Percentiles rank a stretch among this genome's conserved stretches.
These are phyloP conservation scores for Vigna reflexopilosa DNA, from an alignment of 306 rosid genomes.

Conservation along the genomic window DNA sequence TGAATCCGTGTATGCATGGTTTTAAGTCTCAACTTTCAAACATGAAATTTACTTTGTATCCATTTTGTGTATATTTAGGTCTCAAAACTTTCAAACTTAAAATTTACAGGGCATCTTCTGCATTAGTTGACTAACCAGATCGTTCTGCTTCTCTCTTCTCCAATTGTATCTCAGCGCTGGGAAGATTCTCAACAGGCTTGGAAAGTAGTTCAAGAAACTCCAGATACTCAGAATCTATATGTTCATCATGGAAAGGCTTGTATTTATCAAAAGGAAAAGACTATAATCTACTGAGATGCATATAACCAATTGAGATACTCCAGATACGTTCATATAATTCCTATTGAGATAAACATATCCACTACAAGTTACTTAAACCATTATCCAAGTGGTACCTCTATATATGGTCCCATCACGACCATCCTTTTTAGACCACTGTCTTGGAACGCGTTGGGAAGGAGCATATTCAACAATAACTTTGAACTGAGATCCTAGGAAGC, in stretches of 20 bases:
- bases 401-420: slow-evolving; percentile 76
- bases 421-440: slow-evolving; percentile 64
- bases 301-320: slow-evolving; percentile 40
- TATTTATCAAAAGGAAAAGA: slow-evolving; percentile 53
- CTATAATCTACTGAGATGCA: not conserved
- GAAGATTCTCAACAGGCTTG: slow-evolving; percentile 82
- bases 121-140: slow-evolving; percentile 60
- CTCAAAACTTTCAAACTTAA: not conserved
- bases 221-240: slow-evolving; percentile 78
- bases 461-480: slow-evolving; percentile 76
- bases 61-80: too few species aligned
- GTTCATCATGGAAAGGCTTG: slow-evolving; percentile 54
- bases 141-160: slow-evolving; percentile 83
- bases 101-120: slow-evolving; percentile 23
- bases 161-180: slow-evolving; percentile 82
- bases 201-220: slow-evolving; percentile 74
- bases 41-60: too few species aligned
- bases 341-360: slow-evolving; percentile 29
- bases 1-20: not conserved
- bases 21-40: too few species aligned
- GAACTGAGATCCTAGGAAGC: slow-evolving; percentile 64
- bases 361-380: slow-evolving; percentile 19
- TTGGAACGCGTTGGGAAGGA: slow-evolving; percentile 83
- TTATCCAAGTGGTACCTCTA: slow-evolving; percentile 53
- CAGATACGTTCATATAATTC: slow-evolving; percentile 39